Percentiles rank a stretch among this genome's conserved stretches.
phyloP scores from a whole-genome alignment of 345 rosid genomes.

The Anacardium occidentale region DNA sequence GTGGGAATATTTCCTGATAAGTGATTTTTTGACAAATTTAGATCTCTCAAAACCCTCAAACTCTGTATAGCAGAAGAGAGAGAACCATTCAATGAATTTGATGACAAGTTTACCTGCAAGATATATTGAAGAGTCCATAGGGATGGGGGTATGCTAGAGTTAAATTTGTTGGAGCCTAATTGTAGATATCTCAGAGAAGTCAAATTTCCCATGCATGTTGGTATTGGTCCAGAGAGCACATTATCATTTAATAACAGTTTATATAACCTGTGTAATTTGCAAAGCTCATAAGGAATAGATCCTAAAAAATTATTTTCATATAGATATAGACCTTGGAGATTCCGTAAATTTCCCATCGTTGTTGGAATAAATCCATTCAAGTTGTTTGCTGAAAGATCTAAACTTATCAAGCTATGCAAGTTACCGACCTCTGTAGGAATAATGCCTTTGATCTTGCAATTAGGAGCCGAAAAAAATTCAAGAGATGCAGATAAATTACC shows the following conservation, averaged over 20 bases:
- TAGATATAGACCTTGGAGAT: neutral
- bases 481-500: neutral
- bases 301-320: neutral
- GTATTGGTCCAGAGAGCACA: neutral
- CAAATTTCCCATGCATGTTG: neutral
- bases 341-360: neutral
- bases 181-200: neutral
- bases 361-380: constrained; percentile 6
- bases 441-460: constrained; percentile 8
- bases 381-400: constrained; percentile 1
- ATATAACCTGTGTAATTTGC: neutral
- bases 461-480: neutral
- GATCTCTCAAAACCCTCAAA: neutral
- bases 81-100: constrained; percentile 14
- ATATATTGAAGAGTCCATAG: neutral
- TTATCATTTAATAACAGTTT: neutral
- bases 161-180: neutral
- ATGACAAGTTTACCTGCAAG: neutral
- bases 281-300: neutral
- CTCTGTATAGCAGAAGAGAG: neutral
- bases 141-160: neutral
- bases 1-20: constrained; percentile 11
- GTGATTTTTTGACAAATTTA: neutral
- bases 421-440: constrained; percentile 21
- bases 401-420: neutral